These are phyloP conservation scores for Coniella lustricola DNA, from an alignment of 2,329 filamentous ascomycete genomes.

Conservation along the genomic window DNA sequence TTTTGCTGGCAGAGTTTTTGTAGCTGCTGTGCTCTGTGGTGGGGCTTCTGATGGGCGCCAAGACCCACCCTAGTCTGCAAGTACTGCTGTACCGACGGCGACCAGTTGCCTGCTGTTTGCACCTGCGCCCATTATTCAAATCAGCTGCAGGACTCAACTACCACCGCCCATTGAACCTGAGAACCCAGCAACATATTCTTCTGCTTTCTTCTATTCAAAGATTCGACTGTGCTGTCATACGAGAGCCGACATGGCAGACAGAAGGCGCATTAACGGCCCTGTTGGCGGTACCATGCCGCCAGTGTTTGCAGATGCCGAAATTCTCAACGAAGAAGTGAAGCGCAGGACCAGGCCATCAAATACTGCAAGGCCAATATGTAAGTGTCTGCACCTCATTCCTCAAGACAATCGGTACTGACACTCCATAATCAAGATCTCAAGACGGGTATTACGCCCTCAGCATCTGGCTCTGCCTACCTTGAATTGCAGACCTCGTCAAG, in stretches of 20 bases:
- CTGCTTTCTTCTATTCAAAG: too few species aligned
- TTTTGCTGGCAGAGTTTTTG: too few species aligned
- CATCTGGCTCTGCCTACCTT: slow-evolving; percentile 85
- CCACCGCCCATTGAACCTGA: too few species aligned
- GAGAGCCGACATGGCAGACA: slow-evolving; percentile 59
- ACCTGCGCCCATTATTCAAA: too few species aligned
- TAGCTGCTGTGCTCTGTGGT: too few species aligned
- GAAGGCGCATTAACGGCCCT: slow-evolving; percentile 85
- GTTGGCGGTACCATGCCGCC: slow-evolving; percentile 69
- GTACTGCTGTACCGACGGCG: too few species aligned
- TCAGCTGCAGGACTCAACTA: too few species aligned
- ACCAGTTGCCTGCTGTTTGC: too few species aligned
- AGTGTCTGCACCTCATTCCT: slow-evolving; percentile 26
- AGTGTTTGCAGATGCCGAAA: slow-evolving; percentile 48
- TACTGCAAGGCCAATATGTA: slow-evolving; percentile 81
- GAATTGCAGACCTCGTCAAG: slow-evolving; percentile 50
- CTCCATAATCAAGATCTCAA: slow-evolving; percentile 59
- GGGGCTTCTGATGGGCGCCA: too few species aligned
- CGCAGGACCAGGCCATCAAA: slow-evolving; percentile 55
- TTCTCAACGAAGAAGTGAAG: slow-evolving; percentile 31
- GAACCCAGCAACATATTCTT: background rate
- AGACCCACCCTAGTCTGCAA: too few species aligned
- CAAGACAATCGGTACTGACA: too few species aligned
- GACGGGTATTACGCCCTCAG: slow-evolving; percentile 86
- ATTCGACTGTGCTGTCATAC: background rate